phyloP scores from a whole-genome alignment of 2,329 filamentous ascomycete genomes.

The Chalaropsis thielavioides region DNA sequence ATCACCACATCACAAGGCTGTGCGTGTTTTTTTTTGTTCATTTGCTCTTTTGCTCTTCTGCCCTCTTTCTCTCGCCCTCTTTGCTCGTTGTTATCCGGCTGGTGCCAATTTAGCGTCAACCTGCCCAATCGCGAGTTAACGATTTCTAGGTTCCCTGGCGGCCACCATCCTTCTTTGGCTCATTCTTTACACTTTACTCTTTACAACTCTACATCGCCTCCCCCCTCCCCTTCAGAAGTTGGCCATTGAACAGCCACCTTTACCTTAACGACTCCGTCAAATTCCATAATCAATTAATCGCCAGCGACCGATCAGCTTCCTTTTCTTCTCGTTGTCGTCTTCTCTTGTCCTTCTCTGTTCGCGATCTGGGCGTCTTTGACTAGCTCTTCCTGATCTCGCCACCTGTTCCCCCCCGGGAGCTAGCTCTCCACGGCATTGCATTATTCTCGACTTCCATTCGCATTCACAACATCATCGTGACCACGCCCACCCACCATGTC shows the following conservation, averaged over 20 bases:
- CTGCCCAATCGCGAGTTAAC: conserved; percentile 1
- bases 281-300: neutral
- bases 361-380: conserved; percentile 13
- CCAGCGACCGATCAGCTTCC: neutral
- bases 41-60: neutral
- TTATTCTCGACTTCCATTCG: neutral
- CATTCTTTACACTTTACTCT: conserved; percentile 4
- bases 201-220: neutral
- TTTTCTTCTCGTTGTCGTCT: neutral
- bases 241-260: conserved; percentile 16
- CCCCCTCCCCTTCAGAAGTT: neutral
- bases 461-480: neutral
- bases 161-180: conserved; percentile 9
- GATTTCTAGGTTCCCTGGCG: conserved; percentile 1
- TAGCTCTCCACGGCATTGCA: conserved; percentile 16
- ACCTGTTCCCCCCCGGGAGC: conserved; percentile 16
- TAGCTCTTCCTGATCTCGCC: conserved; percentile 14
- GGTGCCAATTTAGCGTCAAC: neutral
- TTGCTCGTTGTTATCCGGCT: neutral
- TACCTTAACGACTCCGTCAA: neutral
- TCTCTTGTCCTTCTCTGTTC: neutral
- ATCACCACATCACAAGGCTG: neutral
- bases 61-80: neutral
- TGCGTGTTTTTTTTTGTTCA: neutral
- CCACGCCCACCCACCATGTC: conserved; percentile 32